These are phyloP conservation scores for Carex kokanica DNA, from an alignment of 176 grass and related monocot species.

Conservation along the genomic window DNA sequence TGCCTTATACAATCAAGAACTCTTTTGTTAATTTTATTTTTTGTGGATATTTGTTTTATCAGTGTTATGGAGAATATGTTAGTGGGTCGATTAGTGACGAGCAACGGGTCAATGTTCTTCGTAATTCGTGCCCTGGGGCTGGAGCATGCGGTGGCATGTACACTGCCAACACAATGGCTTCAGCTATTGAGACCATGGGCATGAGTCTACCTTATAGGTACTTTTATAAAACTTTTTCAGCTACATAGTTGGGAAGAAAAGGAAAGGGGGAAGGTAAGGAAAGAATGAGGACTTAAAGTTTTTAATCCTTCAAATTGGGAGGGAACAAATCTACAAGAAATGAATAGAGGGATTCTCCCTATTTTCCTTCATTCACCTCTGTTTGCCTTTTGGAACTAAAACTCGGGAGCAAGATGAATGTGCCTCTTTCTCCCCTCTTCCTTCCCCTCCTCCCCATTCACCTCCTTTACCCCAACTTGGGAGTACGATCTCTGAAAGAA, in stretches of 20 bases:
- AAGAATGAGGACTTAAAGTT: neutral
- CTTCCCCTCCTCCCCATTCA: neutral
- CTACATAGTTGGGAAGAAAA: neutral
- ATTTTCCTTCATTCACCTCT: neutral
- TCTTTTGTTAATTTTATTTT: slow-evolving; percentile 12
- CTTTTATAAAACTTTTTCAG: slow-evolving; percentile 10
- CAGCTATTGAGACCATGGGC: slow-evolving; percentile 96
- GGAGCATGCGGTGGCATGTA: slow-evolving; percentile 99
- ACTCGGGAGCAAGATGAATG: neutral
- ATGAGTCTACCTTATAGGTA: slow-evolving; percentile 98
- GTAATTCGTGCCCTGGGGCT: slow-evolving; percentile 94
- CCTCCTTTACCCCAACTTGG: neutral
- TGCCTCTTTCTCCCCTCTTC: neutral
- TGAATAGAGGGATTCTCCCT: neutral
- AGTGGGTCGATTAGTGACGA: slow-evolving; percentile 85
- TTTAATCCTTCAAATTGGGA: neutral
- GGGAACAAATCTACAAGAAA: neutral
- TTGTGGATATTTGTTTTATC: neutral
- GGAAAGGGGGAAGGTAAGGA: neutral
- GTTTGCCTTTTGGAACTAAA: neutral
- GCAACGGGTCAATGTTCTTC: slow-evolving; percentile 75
- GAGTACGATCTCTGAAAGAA: neutral
- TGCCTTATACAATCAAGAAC: neutral
- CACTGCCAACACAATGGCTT: slow-evolving; percentile 99
- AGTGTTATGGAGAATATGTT: slow-evolving; percentile 95